A percentile compares a stretch with the other conserved stretches of the same genome.
These are phyloP conservation scores for Globisporangium cederbergense DNA, from an alignment of 352 stramenopile species.

Conservation along the genomic window DNA sequence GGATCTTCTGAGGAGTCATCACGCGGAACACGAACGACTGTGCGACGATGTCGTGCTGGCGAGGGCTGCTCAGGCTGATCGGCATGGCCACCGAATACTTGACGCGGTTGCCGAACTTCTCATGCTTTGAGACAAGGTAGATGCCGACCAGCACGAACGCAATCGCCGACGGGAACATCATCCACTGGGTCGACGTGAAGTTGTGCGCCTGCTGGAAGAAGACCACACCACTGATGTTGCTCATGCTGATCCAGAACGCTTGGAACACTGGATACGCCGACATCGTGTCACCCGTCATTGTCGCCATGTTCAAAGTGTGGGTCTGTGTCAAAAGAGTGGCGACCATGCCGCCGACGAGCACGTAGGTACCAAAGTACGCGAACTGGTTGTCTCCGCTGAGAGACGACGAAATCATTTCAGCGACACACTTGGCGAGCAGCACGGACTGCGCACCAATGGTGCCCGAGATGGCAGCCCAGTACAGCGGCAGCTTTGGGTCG, in stretches of 20 bases:
- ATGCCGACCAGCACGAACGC: constrained; percentile 72
- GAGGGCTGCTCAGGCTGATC: constrained; percentile 79
- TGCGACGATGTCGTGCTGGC: constrained; percentile 84
- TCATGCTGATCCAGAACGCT: constrained; percentile 87
- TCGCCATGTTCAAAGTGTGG: constrained; percentile 83
- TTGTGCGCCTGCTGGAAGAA: constrained; percentile 86
- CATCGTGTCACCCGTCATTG: constrained; percentile 85
- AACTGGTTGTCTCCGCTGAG: constrained; percentile 87
- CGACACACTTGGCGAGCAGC: constrained; percentile 81
- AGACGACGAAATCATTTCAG: constrained; percentile 80
- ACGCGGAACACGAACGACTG: constrained; percentile 88
- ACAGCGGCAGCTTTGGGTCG: constrained; percentile 81
- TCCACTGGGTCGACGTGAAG: constrained; percentile 80
- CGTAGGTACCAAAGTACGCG: constrained; percentile 79
- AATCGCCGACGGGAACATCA: constrained; percentile 78
- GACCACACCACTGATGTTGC: constrained; percentile 84
- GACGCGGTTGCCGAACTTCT: constrained; percentile 87
- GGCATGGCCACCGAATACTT: constrained; percentile 89
- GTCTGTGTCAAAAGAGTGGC: constrained; percentile 78
- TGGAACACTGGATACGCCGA: constrained; percentile 85
- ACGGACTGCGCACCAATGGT: constrained; percentile 82
- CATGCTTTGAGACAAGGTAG: constrained; percentile 80
- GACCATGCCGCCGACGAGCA: constrained; percentile 72
- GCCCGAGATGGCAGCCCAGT: constrained; percentile 84
- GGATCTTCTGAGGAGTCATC: constrained; percentile 67